Base-by-base conservation (phyloP, 768 basidiomycete genomes). In the Tephrocybe rancida region DNA sequence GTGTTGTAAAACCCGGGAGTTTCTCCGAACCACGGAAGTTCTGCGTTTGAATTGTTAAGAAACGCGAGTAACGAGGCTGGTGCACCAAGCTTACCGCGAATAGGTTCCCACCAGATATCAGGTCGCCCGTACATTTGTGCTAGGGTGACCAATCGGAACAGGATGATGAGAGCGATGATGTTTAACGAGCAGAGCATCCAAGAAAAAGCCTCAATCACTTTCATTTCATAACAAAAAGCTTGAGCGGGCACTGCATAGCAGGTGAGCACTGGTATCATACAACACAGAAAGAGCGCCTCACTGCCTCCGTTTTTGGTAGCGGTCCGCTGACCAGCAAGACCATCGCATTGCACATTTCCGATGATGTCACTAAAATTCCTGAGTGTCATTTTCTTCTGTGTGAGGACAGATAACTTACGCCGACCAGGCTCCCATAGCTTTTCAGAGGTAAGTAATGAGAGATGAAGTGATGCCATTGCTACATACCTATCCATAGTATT, bases 21-120 rank as follows among this genome's bases (percentile, higher is more conserved):
- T 73, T 91, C 84, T 43, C 83, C 83, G 61, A 86, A 91, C 90
- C 90, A 91, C 1, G 85, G 86, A 9, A 92, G 76, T 59, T 90
- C 87, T 74, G 68, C 2, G 39, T n/a, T 27, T n/a, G 22, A 24
- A 44, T 19, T 35, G 8, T 35, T 22, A 35, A 38, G 16, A 7
- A 25, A 11, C 11, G 11, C 22, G 34, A 35, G 34, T 24, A 35
- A 41, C 3, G 7, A 5, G 27, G 11, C 18, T n/a, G 22, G 5
- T 18, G 16, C 18, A 26, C n/a, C 16, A 45, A 27, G 42, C 70
- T 43, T 44, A 79, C 79, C 78, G 66, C 74, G 70, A 54, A 83
- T 83, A 14, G 85, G 84, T 61, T 84, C 84, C 14, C 60, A 52
- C 84, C 85, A 87, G 41, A 85, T 83, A 48, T 73, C 59, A 41